Percentiles rank a stretch among this genome's conserved stretches.
Conservation (phyloP, 2,329 filamentous ascomycete species). For the Colletotrichum liaoningense region DNA sequence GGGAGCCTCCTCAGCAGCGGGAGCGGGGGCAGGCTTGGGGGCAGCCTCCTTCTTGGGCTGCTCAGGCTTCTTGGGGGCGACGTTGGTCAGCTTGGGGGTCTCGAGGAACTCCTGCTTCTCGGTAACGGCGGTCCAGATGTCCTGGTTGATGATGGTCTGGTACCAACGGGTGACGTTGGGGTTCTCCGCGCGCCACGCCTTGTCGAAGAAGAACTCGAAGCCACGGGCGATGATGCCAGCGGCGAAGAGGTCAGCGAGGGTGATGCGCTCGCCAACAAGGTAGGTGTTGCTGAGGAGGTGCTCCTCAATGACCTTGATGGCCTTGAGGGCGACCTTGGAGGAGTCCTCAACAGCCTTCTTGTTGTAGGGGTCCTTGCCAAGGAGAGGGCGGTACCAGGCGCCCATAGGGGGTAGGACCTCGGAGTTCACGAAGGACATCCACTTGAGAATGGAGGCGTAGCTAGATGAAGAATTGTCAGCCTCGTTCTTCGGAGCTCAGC, state of each 20-base stretch:
- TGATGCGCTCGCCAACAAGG: constrained; percentile 97
- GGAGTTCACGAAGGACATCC: constrained; percentile 96
- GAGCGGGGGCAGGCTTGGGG: constrained; percentile 53
- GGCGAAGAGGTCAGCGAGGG: constrained; percentile 92
- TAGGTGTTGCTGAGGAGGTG: constrained; percentile 94
- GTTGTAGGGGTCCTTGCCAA: constrained; percentile 89
- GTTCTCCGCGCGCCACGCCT: constrained; percentile 84
- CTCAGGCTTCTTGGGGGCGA: constrained; percentile 82
- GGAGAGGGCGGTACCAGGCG: constrained; percentile 87
- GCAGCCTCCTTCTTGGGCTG: constrained; percentile 72
- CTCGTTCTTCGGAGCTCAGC: constrained; percentile 6
- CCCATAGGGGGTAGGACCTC: constrained; percentile 82
- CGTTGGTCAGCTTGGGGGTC: constrained; percentile 78
- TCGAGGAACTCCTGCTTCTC: constrained; percentile 83
- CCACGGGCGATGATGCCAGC: constrained; percentile 83
- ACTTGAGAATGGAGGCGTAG: constrained; percentile 96
- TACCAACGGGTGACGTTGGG: constrained; percentile 94
- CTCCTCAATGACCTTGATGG: constrained; percentile 80
- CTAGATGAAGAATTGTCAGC: constrained; percentile 50
- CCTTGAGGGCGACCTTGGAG: constrained; percentile 75
- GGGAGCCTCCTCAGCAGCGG: constrained; percentile 59
- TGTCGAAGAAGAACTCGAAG: constrained; percentile 95
- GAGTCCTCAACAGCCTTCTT: constrained; percentile 94
- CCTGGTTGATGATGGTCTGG: constrained; percentile 92
- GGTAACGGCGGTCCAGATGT: constrained; percentile 86